Evolutionary conservation across 106 monocot genomes (phyloP).

Genomic region (Xerophyta viscosa): DNA sequence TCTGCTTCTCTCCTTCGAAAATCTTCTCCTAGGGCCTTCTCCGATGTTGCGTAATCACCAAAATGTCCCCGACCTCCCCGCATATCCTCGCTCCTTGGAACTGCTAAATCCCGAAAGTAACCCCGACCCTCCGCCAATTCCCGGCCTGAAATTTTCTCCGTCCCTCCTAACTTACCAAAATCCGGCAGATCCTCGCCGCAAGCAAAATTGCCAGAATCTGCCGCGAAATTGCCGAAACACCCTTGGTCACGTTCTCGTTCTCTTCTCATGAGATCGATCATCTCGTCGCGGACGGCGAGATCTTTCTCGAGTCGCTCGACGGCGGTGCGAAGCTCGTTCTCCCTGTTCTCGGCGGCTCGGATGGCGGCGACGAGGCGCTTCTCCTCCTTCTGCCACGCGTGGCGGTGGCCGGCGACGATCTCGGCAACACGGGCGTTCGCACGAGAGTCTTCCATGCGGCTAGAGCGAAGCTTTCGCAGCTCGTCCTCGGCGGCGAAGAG

Average conservation of each 20-base stretch:
- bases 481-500: slow-evolving; percentile 83
- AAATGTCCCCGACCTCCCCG: no score
- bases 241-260: slow-evolving; percentile 4
- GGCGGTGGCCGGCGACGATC: slow-evolving; percentile 88
- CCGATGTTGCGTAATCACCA: not conserved
- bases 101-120: no score
- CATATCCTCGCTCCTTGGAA: no score
- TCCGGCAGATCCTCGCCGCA: no score
- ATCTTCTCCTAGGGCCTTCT: not conserved
- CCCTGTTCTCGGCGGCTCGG: slow-evolving; percentile 24
- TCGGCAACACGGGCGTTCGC: slow-evolving; percentile 95
- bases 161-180: no score
- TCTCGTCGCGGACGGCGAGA: slow-evolving; percentile 50
- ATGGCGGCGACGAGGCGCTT: slow-evolving; percentile 34
- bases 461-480: slow-evolving; percentile 50
- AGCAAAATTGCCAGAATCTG: no score
- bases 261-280: slow-evolving; percentile 26
- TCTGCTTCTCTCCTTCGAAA: no score
- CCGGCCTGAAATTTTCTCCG: slow-evolving; percentile 5
- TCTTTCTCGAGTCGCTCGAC: slow-evolving; percentile 42
- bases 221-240: no score
- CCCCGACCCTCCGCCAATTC: not conserved
- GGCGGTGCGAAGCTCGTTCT: slow-evolving; percentile 14
- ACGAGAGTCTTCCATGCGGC: slow-evolving; percentile 71
- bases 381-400: slow-evolving; percentile 72